These are phyloP conservation scores for Populus deltoides DNA, from an alignment of 345 rosid genomes.

Conservation along the genomic window DNA sequence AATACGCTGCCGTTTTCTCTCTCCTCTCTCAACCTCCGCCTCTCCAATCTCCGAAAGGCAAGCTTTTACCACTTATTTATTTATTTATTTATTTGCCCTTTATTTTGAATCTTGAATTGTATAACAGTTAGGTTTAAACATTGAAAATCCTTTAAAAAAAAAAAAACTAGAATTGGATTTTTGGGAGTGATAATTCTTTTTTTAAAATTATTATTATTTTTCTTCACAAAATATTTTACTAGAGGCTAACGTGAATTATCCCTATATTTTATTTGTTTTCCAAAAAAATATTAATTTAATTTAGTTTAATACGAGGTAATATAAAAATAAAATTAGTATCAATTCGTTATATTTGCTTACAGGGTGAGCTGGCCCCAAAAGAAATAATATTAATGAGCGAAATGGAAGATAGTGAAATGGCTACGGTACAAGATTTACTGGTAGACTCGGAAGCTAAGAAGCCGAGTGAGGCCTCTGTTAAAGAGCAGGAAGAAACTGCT, in stretches of 20 bases:
- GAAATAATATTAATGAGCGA: background rate
- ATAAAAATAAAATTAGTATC: background rate
- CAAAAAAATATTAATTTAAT: background rate
- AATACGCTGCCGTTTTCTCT: slow-evolving; percentile 12
- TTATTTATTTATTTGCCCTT: too few species aligned
- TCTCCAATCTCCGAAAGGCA: slow-evolving; percentile 11
- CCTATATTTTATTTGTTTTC: background rate
- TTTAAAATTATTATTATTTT: background rate
- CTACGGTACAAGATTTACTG: slow-evolving; percentile 28
- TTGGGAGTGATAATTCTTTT: background rate
- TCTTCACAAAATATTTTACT: background rate
- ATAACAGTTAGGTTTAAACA: background rate
- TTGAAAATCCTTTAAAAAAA: background rate
- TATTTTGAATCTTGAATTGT: background rate
- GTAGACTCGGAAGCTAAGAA: slow-evolving; percentile 22
- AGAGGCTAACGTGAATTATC: background rate
- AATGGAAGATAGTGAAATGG: slow-evolving; percentile 55
- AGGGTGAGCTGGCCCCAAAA: background rate
- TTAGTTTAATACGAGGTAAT: background rate
- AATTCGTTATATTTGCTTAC: background rate
- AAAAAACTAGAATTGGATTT: background rate
- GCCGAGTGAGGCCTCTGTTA: slow-evolving; percentile 30
- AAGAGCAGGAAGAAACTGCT: slow-evolving; percentile 24
- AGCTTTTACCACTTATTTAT: slow-evolving; percentile 5
- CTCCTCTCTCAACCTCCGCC: background rate